phyloP scores from a whole-genome alignment of 352 stramenopile genomes.

The Phytophthora crassamura region DNA sequence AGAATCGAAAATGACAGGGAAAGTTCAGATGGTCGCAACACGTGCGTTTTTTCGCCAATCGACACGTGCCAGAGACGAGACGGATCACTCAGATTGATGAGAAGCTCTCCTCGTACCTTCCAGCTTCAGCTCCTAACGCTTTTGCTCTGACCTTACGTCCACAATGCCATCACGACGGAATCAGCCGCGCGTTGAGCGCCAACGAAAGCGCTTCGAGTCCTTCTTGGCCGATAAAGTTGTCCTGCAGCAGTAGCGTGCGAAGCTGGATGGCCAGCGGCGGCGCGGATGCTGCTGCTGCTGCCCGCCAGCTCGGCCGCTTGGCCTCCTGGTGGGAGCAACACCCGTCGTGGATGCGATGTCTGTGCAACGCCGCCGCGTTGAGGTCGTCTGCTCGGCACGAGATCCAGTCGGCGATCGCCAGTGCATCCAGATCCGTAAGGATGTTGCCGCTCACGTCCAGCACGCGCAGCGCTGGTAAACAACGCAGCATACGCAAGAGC shows the following conservation, averaged over 20 bases:
- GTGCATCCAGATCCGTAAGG: constrained; percentile 56
- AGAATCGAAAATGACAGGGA: neutral
- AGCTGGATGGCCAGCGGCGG: constrained; percentile 15
- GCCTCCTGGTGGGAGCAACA: constrained; percentile 6
- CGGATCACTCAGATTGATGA: no score
- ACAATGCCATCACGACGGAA: constrained; percentile 8
- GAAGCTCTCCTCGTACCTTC: no score
- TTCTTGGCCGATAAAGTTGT: constrained; percentile 43
- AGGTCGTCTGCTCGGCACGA: neutral
- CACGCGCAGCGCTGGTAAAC: constrained; percentile 29
- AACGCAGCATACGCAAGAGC: constrained; percentile 38
- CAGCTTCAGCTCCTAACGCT: neutral
- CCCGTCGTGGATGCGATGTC: constrained; percentile 5
- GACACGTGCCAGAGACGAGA: neutral
- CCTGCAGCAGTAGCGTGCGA: constrained; percentile 34
- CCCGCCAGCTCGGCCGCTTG: neutral
- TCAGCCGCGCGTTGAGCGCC: constrained; percentile 29
- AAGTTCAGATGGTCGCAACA: constrained; percentile 24
- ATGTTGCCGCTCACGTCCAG: constrained; percentile 66
- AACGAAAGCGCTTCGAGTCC: constrained; percentile 30
- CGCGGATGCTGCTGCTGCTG: neutral
- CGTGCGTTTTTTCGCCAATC: constrained; percentile 35
- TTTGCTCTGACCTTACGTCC: constrained; percentile 1
- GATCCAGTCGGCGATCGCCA: constrained; percentile 40
- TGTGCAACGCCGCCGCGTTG: neutral